Evolutionary conservation across 305 asterid species (phyloP).

Genomic region (Fraxinus floribunda): DNA sequence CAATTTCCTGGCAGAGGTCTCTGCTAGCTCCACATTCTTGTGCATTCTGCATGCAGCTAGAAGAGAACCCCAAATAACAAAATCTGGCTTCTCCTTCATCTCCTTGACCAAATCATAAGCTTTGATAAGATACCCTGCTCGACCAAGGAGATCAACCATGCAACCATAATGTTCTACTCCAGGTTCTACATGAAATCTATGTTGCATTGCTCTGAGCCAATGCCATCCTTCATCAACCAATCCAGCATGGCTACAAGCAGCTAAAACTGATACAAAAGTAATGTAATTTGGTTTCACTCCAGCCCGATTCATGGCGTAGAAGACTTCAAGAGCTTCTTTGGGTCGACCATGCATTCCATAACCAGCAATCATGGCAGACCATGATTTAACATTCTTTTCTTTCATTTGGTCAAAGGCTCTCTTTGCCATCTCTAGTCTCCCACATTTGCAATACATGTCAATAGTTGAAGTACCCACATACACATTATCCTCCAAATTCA

Average conservation of each 20-base stretch:
- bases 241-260: slow-evolving; percentile 94
- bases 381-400: slow-evolving; percentile 70
- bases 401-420: slow-evolving; percentile 60
- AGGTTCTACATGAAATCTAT: slow-evolving; percentile 54
- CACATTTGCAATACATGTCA: slow-evolving; percentile 91
- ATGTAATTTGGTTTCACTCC: slow-evolving; percentile 70
- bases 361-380: slow-evolving; percentile 91
- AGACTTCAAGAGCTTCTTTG: slow-evolving; percentile 66
- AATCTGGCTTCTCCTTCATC: slow-evolving; percentile 71
- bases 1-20: slow-evolving; percentile 64
- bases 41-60: slow-evolving; percentile 76
- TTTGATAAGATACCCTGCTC: slow-evolving; percentile 59
- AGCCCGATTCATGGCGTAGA: slow-evolving; percentile 57
- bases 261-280: slow-evolving; percentile 69
- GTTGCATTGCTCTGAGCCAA: slow-evolving; percentile 83
- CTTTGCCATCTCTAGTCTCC: slow-evolving; percentile 62
- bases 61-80: slow-evolving; percentile 81
- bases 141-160: slow-evolving; percentile 90
- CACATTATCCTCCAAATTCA: slow-evolving; percentile 60
- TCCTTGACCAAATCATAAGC: slow-evolving; percentile 64
- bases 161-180: slow-evolving; percentile 84
- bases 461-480: slow-evolving; percentile 72
- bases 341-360: slow-evolving; percentile 92
- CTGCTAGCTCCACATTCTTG: slow-evolving; percentile 78
- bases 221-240: slow-evolving; percentile 86